Evolutionary conservation across 768 basidiomycete species (phyloP).

Genomic region (Dendrothele bispora): DNA sequence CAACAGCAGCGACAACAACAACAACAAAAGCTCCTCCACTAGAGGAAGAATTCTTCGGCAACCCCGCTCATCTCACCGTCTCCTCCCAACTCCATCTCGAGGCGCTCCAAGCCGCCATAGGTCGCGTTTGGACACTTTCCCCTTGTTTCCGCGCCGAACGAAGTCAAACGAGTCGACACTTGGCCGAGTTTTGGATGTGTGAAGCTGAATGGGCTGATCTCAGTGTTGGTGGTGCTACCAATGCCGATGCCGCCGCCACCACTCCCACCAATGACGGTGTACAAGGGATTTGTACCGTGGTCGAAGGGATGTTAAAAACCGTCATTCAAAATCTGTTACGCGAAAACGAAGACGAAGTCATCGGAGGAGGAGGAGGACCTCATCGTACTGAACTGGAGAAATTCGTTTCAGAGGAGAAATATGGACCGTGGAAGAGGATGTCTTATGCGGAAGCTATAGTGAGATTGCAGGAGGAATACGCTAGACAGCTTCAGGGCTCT

Average conservation of each 20-base stretch:
- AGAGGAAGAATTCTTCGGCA: constrained; percentile 65
- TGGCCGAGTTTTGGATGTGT: constrained; percentile 99
- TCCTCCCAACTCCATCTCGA: constrained; percentile 97
- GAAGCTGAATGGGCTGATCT: constrained; percentile 82
- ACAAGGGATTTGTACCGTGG: constrained; percentile 31
- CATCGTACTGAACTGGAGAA: not conserved
- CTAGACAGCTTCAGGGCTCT: too few relatives aligned
- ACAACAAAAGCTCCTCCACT: constrained; percentile 11
- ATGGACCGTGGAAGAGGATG: constrained; percentile 61
- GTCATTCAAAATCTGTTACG: not conserved
- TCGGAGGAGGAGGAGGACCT: not conserved
- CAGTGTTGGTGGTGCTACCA: not conserved
- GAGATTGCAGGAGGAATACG: constrained; percentile 56
- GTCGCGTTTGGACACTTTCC: constrained; percentile 88
- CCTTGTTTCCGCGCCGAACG: constrained; percentile 95
- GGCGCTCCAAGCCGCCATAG: constrained; percentile 72
- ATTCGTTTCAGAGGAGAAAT: not conserved
- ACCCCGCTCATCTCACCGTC: constrained; percentile 84
- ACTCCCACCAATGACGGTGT: not conserved
- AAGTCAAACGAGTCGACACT: constrained; percentile 84
- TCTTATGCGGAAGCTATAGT: constrained; percentile 77
- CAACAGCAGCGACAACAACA: constrained; percentile 10
- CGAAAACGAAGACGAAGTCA: too few relatives aligned
- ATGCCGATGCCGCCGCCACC: not conserved
- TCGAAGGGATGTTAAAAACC: constrained; percentile 54